These are phyloP conservation scores for Phytophthora melonis DNA, from an alignment of 352 stramenopile species.

Conservation along the genomic window DNA sequence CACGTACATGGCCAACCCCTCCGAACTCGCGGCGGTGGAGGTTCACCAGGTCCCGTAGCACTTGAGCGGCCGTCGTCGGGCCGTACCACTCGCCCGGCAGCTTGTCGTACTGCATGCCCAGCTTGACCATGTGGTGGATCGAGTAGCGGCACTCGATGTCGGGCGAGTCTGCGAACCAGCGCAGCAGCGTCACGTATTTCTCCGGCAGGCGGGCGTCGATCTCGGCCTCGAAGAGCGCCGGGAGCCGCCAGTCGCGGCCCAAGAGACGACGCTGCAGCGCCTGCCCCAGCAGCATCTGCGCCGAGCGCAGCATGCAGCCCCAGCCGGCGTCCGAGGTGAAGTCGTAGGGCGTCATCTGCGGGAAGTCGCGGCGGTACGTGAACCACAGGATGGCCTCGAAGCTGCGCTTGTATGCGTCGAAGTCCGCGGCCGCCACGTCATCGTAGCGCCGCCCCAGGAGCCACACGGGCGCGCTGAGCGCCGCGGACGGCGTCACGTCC, in stretches of 20 bases:
- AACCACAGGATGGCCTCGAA: conserved; percentile 89
- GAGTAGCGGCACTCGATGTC: conserved; percentile 79
- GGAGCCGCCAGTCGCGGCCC: conserved; percentile 58
- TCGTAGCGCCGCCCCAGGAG: conserved; percentile 54
- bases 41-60: conserved; percentile 90
- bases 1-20: conserved; percentile 75
- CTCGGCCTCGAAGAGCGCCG: conserved; percentile 37
- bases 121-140: conserved; percentile 93
- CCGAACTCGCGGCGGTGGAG: conserved; percentile 61
- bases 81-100: conserved; percentile 94
- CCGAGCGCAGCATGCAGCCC: conserved; percentile 96
- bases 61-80: conserved; percentile 89
- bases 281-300: conserved; percentile 95
- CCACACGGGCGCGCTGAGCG: conserved; percentile 55
- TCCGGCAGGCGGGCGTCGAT: conserved; percentile 46
- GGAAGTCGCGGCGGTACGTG: conserved; percentile 92
- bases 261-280: conserved; percentile 85
- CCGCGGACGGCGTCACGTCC: conserved; percentile 51
- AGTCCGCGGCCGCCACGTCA: conserved; percentile 43
- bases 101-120: conserved; percentile 92
- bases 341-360: conserved; percentile 87
- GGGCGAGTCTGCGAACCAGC: conserved; percentile 89
- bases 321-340: conserved; percentile 94
- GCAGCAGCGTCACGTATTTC: conserved; percentile 68
- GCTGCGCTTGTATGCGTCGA: conserved; percentile 59